phyloP scores from a whole-genome alignment of 371 early-diverging fungal species.

The Mortierella sp. region DNA sequence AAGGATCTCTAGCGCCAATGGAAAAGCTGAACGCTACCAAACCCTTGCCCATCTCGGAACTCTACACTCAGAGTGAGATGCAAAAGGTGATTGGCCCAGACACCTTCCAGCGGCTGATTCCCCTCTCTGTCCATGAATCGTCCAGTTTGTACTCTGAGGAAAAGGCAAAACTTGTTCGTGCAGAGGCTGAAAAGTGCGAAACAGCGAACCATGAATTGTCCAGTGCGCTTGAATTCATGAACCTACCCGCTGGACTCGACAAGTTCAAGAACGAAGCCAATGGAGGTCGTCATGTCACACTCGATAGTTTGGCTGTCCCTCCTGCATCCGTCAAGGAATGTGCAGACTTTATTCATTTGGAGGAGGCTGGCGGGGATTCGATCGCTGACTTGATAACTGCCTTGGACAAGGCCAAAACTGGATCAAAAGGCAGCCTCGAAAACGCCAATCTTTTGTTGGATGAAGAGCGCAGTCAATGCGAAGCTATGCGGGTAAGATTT shows the following conservation, averaged over 20 bases:
- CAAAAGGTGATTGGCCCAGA: conserved; percentile 84
- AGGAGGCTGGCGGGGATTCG: conserved; percentile 55
- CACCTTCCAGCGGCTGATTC: conserved; percentile 88
- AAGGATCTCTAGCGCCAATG: conserved; percentile 79
- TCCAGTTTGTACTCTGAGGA: conserved; percentile 94
- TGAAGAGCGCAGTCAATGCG: conserved; percentile 89
- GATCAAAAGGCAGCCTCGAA: conserved; percentile 71
- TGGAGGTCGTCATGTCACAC: conserved; percentile 43
- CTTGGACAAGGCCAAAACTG: conserved; percentile 69
- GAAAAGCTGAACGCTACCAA: conserved; percentile 86
- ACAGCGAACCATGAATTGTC: conserved; percentile 88
- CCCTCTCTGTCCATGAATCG: conserved; percentile 92
- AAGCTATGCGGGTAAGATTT: conserved; percentile 71
- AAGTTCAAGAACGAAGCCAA: conserved; percentile 70
- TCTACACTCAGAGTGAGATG: conserved; percentile 73
- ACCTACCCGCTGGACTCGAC: conserved; percentile 78
- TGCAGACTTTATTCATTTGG: conserved; percentile 67
- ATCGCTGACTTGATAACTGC: conserved; percentile 66
- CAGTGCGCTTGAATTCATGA: conserved; percentile 86
- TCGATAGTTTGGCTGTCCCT: conserved; percentile 68
- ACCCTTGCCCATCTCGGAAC: conserved; percentile 79
- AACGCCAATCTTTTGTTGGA: conserved; percentile 74
- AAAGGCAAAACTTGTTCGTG: conserved; percentile 89
- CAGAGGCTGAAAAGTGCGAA: conserved; percentile 79
- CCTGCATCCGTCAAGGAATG: conserved; percentile 71